Evolutionary conservation across 2,329 filamentous ascomycete species (phyloP).

Genomic region (Cladosporium oxysporum): DNA sequence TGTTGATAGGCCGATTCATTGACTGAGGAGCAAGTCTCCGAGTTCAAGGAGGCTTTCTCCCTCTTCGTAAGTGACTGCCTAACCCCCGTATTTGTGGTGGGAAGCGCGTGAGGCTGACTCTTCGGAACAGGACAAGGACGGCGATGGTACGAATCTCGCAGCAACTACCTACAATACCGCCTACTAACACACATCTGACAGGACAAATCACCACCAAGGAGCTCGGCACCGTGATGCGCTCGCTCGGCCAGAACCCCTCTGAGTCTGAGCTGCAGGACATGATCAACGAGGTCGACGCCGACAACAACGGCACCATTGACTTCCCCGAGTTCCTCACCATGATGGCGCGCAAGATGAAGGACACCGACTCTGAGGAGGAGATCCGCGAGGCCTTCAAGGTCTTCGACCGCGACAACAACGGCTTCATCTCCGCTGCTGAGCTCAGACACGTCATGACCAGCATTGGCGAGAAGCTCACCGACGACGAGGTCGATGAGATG

Average conservation of each 20-base stretch:
- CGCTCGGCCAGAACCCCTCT: constrained; percentile 63
- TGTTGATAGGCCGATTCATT: constrained; percentile 82
- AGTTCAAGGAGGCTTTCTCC: constrained; percentile 99
- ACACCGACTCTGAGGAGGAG: constrained; percentile 64
- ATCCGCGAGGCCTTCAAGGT: constrained; percentile 67
- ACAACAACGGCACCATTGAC: constrained; percentile 66
- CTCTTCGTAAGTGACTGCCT: constrained; percentile 79
- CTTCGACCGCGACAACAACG: constrained; percentile 67
- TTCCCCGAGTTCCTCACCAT: constrained; percentile 68
- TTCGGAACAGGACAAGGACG: constrained; percentile 56
- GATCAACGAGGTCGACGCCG: constrained; percentile 66
- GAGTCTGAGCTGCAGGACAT: constrained; percentile 65
- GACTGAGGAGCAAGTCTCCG: constrained; percentile 99
- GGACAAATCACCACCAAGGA: constrained; percentile 66
- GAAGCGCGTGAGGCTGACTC: constrained; percentile 27
- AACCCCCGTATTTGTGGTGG: background rate
- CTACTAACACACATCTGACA: constrained; percentile 33
- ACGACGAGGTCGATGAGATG: constrained; percentile 67
- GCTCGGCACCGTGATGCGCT: constrained; percentile 64
- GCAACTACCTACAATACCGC: constrained; percentile 7
- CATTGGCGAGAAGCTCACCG: constrained; percentile 65
- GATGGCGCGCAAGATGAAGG: constrained; percentile 65
- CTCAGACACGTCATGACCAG: constrained; percentile 64
- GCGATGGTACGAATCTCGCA: constrained; percentile 51
- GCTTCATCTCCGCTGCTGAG: constrained; percentile 65